Evolutionary conservation across 164 flowering plant species (phyloP), one percentile per base, ranked within the genome.

Genomic region (Euptelea pleiosperma): DNA sequence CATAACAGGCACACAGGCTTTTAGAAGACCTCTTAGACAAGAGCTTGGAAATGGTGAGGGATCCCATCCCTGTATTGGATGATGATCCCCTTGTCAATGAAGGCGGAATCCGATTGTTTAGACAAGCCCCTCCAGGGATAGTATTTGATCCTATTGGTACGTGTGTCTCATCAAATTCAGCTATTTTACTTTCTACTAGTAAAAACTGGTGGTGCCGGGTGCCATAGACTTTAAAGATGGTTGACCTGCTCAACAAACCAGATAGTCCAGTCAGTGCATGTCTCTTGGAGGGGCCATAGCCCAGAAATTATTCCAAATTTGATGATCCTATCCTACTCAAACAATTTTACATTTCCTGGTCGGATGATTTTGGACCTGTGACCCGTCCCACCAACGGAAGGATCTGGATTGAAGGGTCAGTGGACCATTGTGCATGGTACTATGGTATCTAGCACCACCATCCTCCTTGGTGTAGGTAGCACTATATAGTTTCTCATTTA

Each of bases 11-110:
- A 45, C 95, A 83, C 61, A 83, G 85, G 73, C 58, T 80, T 53
- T 65, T 94, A 74, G 83, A 91, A 39, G 81, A 79, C 15, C 70
- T 86, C 22, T n/a, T 88, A 49, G 96, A 84, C 51, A 84, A 77
- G 71, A 79, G 57, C 21, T 64, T 94, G 61, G 87, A 31, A 43
- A 61, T 82, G 25, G 90, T 72, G 44, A 73, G 39, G 24, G 48
- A 58, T 46, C 63, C 77, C 5, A 53, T 47, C 58, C 40, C 60
- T 35, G 37, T 50, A 36, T 34, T 52, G 2, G 71, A 73, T 48
- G 48, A 66, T 21, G 77, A 57, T 53, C 45, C 56, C 8, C 10
- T 8, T 28, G 40, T 31, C 30, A 35, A 62, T 54, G 93, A 76
- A 55, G 77, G 66, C 60, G 87, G 89, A 22, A 62, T 94, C 59